phyloP scores from a whole-genome alignment of 2,329 filamentous ascomycete genomes.

The Alternaria panax region DNA sequence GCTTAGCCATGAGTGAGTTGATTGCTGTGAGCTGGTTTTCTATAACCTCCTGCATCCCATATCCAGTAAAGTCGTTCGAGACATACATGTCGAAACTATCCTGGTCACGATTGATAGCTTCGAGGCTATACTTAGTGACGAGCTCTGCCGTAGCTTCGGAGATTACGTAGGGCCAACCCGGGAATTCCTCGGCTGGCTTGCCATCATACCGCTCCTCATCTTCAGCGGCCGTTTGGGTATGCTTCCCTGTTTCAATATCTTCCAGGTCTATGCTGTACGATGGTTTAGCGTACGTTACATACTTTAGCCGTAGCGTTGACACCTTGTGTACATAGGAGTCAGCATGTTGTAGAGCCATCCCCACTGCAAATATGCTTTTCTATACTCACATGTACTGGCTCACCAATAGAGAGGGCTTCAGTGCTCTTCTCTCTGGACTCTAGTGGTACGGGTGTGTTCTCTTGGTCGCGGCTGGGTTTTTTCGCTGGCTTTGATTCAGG shows the following conservation, averaged over 20 bases:
- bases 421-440: too few relatives aligned
- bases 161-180: conserved; percentile 11
- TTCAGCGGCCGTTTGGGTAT: neutral
- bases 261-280: conserved; percentile 1
- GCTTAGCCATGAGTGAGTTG: conserved; percentile 12
- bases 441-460: neutral
- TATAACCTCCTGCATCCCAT: conserved; percentile 11
- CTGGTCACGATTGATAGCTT: conserved; percentile 12
- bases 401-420: too few relatives aligned
- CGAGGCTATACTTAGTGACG: conserved; percentile 6
- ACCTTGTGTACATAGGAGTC: neutral
- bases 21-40: conserved; percentile 10
- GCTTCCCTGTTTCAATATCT: neutral
- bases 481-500: neutral
- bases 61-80: conserved; percentile 17
- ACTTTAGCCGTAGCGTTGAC: conserved; percentile 3
- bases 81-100: conserved; percentile 16
- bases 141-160: conserved; percentile 9
- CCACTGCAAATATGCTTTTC: too few relatives aligned
- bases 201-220: neutral
- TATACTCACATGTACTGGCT: too few relatives aligned
- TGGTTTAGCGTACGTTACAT: conserved; percentile 1
- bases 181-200: conserved; percentile 9
- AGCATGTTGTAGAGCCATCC: neutral
- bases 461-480: neutral